Conservation (phyloP, 495 filamentous ascomycete genomes). For the Neurospora sp. region DNA sequence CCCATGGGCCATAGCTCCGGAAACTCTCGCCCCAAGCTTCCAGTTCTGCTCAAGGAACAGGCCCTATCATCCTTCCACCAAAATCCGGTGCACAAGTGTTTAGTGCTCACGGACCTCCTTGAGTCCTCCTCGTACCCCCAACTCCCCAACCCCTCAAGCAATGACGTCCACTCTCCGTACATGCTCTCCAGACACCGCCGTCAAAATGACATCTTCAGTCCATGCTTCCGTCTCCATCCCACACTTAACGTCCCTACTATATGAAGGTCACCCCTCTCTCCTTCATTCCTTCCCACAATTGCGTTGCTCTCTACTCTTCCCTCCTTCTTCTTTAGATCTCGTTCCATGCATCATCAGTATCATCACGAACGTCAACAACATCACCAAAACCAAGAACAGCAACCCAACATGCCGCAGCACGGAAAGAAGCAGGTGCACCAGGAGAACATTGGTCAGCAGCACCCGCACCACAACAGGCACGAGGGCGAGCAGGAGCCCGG, state of each 20-base stretch:
- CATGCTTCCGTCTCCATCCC: neutral
- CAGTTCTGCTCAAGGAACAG: neutral
- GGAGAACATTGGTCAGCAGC: neutral
- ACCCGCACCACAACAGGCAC: neutral
- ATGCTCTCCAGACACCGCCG: neutral
- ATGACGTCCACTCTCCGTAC: neutral
- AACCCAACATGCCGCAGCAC: neutral
- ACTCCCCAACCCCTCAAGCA: neutral
- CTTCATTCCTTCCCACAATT: neutral
- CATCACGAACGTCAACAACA: neutral
- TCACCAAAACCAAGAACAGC: neutral
- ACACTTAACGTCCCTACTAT: neutral
- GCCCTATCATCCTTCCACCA: neutral
- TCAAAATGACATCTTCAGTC: neutral
- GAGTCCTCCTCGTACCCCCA: neutral
- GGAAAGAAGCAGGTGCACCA: neutral
- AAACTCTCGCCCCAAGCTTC: neutral
- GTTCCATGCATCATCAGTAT: neutral
- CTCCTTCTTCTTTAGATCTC: neutral
- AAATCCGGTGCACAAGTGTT: neutral
- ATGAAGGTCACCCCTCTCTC: neutral
- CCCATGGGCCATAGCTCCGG: neutral
- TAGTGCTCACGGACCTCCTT: neutral
- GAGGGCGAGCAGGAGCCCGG: conserved; percentile 4
- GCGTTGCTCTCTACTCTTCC: neutral